Evolutionary conservation across 805 yeast species (phyloP).

Genomic region (Wickerhamomyces chambardii): DNA sequence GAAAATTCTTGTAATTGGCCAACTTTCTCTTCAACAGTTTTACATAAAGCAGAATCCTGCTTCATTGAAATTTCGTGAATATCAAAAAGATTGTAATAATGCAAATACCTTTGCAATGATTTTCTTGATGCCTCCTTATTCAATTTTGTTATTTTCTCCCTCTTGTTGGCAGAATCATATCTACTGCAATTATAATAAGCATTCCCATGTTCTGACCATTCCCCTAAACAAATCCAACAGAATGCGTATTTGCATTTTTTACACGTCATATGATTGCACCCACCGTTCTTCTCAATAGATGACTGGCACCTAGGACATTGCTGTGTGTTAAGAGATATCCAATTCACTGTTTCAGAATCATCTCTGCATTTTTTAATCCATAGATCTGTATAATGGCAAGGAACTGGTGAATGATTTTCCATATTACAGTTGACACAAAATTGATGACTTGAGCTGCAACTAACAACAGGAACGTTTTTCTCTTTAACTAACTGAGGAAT

Average conservation of each 20-base stretch:
- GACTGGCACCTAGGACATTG: constrained; percentile 78
- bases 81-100: constrained; percentile 64
- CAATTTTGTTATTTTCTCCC: constrained; percentile 8
- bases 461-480: constrained; percentile 52
- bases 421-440: constrained; percentile 74
- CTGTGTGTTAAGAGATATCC: constrained; percentile 82
- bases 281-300: constrained; percentile 87
- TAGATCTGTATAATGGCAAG: constrained; percentile 54
- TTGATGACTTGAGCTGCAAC: constrained; percentile 54
- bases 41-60: constrained; percentile 57
- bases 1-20: constrained; percentile 53
- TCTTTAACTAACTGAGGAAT: constrained; percentile 3
- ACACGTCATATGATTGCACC: constrained; percentile 96
- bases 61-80: constrained; percentile 71
- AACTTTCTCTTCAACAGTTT: constrained; percentile 55
- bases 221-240: constrained; percentile 87
- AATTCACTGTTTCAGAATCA: constrained; percentile 81
- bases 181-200: constrained; percentile 61
- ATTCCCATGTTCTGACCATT: constrained; percentile 65
- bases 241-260: constrained; percentile 68
- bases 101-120: constrained; percentile 57
- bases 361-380: constrained; percentile 81
- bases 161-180: constrained; percentile 32
- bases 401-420: constrained; percentile 80
- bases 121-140: constrained; percentile 32